Base-by-base conservation (phyloP, 345 rosid species). In the Mallotus nudiflorus region DNA sequence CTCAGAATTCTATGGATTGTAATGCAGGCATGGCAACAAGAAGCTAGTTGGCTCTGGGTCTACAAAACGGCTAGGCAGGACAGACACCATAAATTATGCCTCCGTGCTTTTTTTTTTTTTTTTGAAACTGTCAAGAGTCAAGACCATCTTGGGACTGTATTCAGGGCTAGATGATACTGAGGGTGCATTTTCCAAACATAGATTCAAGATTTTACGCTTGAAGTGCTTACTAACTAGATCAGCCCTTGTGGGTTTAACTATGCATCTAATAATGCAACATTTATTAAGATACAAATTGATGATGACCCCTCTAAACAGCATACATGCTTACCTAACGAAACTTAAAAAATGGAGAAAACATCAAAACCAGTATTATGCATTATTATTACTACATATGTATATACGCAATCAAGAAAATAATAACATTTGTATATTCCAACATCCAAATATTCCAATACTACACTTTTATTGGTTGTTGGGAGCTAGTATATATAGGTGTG, bases 51-150 rank as follows among this genome's bases (percentile, higher is more conserved):
- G 16, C 28, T 18, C 29, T 44, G 53, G 28, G 59, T 4, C 15
- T 45, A 46, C 49, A 61, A 70, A 70, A 66, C 78, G 79, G 79
- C 73, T 79, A 75, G 37, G 37, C 37, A 33, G 37, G 37, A 33
- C 37, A 33, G 37, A 33, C 37, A 33, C 37, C 37, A 33, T 33
- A 33, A 33, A 33, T 33, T 2, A 33, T 33, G 6, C n/a, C n/a
- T n/a, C n/a, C n/a, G n/a, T n/a, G n/a, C n/a, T n/a, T n/a, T n/a
- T n/a, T n/a, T n/a, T n/a, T n/a, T n/a, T n/a, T n/a, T n/a, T n/a
- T n/a, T n/a, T n/a, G n/a, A n/a, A n/a, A n/a, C n/a, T n/a, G n/a
- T n/a, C n/a, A n/a, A n/a, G n/a, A n/a, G n/a, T n/a, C n/a, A n/a
- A n/a, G n/a, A n/a, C n/a, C n/a, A n/a, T n/a, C n/a, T n/a, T n/a